Base-by-base conservation (phyloP, 2,329 filamentous ascomycete genomes). In the Talaromyces marneffei region DNA sequence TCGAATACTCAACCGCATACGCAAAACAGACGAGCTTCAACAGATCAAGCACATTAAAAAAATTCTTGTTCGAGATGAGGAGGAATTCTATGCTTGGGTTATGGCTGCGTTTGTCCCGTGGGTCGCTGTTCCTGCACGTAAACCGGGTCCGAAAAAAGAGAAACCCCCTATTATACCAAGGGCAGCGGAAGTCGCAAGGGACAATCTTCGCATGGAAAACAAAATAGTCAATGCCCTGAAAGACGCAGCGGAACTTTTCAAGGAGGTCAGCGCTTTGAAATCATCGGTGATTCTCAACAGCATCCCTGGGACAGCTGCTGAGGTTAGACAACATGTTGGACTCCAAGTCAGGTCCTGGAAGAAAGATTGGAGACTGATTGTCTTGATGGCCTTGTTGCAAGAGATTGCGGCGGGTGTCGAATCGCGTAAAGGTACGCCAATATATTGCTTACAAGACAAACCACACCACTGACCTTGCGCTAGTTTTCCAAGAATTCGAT, bases 181-280 rank as follows among this genome's bases (percentile, higher is more conserved):
- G 18, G 82, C 87, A 3, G 82, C 83, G 2, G 78, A 85, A 31
- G 87, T 89, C 4, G 87, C 85, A 4, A 82, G 88, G 33, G 90
- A 95, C 71, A 91, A 91, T 4, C 85, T 96, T 71, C 91, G 89
- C 69, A 83, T 87, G 1, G 85, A 89, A 2, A 96, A 92, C 71
- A 94, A 88, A 71, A 78, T 91, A 4, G 84, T 83, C 46, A 86
- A 87, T 65, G 76, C 93, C 4, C 78, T 94, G 59, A 82, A 83
- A 14, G 84, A 85, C 23, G 84, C 88, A 8, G 80, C 88, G 55
- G 80, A 78, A n/a, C 81, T 92, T 66, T 79, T 84, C 50, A 68
- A 76, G 3, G 82, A 87, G 46, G 90, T 96, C n/a, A 77, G 83
- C 29, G 75, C 74, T 9, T 70, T 88, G 16, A 91, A 91, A 67